Conservation (phyloP, 2,329 filamentous ascomycete species). For the Sarocladium brachiariae region DNA sequence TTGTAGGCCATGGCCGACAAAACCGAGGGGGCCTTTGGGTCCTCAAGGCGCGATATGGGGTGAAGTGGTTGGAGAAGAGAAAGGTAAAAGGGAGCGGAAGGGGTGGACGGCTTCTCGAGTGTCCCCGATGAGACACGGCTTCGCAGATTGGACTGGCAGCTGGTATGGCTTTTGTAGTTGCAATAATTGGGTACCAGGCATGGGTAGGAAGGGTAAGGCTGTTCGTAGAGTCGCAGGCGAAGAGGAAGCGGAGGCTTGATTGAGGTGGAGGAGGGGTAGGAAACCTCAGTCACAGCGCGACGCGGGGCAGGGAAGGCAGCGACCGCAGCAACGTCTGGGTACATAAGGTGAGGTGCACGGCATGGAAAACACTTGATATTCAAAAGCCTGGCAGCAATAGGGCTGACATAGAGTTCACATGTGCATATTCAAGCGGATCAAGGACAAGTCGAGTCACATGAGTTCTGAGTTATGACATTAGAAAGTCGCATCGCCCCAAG, state of each 20-base stretch:
- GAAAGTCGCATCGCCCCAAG: too few species aligned
- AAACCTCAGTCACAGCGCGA: not conserved
- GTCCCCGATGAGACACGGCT: too few species aligned
- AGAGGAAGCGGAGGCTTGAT: not conserved
- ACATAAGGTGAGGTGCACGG: too few species aligned
- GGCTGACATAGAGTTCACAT: too few species aligned
- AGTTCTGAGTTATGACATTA: too few species aligned
- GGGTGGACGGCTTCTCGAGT: too few species aligned
- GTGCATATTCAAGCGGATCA: too few species aligned
- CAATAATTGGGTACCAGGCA: slow-evolving; percentile 5
- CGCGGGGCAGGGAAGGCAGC: not conserved
- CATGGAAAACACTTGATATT: too few species aligned
- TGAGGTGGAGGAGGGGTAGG: slow-evolving; percentile 5
- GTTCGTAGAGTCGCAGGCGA: not conserved
- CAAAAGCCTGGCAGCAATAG: too few species aligned
- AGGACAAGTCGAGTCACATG: too few species aligned
- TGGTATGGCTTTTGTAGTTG: not conserved
- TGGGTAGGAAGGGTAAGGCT: not conserved
- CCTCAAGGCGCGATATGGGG: not conserved
- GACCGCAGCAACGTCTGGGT: not conserved
- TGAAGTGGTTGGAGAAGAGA: not conserved
- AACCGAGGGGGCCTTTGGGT: not conserved
- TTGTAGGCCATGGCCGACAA: slow-evolving; percentile 78
- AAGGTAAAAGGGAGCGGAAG: not conserved
- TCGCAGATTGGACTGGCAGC: not conserved